phyloP scores from a whole-genome alignment of 495 filamentous ascomycete genomes.

The Hyaloscypha variabilis region DNA sequence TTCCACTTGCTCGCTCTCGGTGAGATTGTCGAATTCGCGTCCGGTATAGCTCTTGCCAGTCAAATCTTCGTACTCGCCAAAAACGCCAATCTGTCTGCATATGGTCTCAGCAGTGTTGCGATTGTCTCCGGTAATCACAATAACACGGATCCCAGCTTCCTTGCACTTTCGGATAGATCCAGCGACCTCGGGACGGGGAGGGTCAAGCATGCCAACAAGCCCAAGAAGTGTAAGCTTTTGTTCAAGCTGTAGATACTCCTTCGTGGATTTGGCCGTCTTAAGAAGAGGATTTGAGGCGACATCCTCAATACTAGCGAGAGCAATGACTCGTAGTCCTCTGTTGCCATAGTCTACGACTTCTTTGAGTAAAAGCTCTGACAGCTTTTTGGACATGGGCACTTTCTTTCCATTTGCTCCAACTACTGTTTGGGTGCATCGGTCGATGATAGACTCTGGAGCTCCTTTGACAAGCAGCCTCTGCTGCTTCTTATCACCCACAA shows the following conservation, averaged over 20 bases:
- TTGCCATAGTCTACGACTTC: slow-evolving; percentile 90
- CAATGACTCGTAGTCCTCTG: slow-evolving; percentile 91
- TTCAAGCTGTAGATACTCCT: slow-evolving; percentile 84
- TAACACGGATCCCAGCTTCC: slow-evolving; percentile 91
- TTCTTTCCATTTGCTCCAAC: slow-evolving; percentile 75
- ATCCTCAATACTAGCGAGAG: slow-evolving; percentile 79
- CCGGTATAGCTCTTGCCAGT: slow-evolving; percentile 94
- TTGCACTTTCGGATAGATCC: slow-evolving; percentile 85
- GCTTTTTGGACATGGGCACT: slow-evolving; percentile 67
- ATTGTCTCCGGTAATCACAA: slow-evolving; percentile 98
- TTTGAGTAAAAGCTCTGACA: slow-evolving; percentile 66
- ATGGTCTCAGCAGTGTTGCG: slow-evolving; percentile 97
- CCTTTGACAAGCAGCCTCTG: slow-evolving; percentile 94
- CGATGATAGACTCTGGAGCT: slow-evolving; percentile 90
- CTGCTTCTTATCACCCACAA: slow-evolving; percentile 67
- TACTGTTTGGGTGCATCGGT: slow-evolving; percentile 81
- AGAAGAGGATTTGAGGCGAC: slow-evolving; percentile 70
- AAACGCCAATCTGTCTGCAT: slow-evolving; percentile 95
- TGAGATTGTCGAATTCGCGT: slow-evolving; percentile 88
- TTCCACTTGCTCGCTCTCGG: slow-evolving; percentile 73
- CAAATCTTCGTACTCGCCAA: slow-evolving; percentile 79
- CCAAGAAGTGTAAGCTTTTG: slow-evolving; percentile 93
- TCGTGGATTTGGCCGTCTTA: slow-evolving; percentile 74
- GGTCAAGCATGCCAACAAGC: slow-evolving; percentile 96
- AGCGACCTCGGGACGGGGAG: slow-evolving; percentile 91